A percentile compares a stretch with the other conserved stretches of the same genome.
Evolutionary conservation across 2,329 filamentous ascomycete species (phyloP).

Genomic region (Thermothelomyces thermophilus): DNA sequence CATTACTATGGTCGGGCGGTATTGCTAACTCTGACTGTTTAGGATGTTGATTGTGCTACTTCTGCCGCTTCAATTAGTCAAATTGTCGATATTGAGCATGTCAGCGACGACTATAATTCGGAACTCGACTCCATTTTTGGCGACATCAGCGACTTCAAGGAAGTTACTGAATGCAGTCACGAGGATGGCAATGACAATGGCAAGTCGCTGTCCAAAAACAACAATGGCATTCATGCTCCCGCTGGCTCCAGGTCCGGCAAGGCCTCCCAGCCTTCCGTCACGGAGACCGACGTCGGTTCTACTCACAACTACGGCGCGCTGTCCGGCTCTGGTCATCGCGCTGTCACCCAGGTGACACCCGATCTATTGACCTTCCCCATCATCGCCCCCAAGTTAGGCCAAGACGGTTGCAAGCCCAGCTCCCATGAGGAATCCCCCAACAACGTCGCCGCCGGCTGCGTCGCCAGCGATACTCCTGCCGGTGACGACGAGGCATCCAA

Average conservation of each 20-base stretch:
- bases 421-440: constrained; percentile 1
- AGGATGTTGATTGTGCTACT: background rate
- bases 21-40: background rate
- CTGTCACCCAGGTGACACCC: background rate
- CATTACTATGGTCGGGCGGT: background rate
- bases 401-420: background rate
- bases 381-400: background rate
- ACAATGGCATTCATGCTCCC: background rate
- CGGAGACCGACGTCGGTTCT: background rate
- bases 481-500: background rate
- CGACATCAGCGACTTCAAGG: background rate
- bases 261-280: background rate
- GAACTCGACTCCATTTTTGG: constrained; percentile 10
- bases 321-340: background rate
- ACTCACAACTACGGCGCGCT: background rate
- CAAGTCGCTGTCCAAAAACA: background rate
- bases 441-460: background rate
- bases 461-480: background rate
- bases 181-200: background rate
- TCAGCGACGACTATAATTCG: background rate
- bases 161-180: background rate
- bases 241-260: background rate
- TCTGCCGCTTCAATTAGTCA: background rate
- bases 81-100: background rate
- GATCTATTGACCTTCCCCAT: background rate